Base-by-base conservation (phyloP, 257 asterid genomes). In the Verbascum thapsus region DNA sequence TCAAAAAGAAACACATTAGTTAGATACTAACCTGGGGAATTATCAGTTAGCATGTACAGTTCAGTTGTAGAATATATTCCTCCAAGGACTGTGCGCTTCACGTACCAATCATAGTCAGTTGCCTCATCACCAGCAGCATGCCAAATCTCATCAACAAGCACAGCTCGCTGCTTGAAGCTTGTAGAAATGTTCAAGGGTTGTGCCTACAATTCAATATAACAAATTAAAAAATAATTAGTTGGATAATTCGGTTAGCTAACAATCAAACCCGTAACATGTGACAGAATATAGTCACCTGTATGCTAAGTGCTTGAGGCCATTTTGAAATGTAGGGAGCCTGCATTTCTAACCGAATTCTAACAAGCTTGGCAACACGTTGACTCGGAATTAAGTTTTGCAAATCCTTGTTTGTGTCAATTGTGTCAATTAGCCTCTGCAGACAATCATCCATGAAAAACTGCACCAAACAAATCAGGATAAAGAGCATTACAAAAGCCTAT, bases 391-490 rank as follows among this genome's bases (percentile, higher is more conserved):
- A 52, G 70, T 56, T 71, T 71, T 78, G 75, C 60, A 85, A 78
- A 67, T 85, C 96, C 74, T 79, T 80, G 15, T 70, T 73, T 3
- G 80, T 75, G 66, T 92, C 97, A 73, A 85, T 74, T 23, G 80
- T 63, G 71, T 92, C 85, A 19, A 80, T 78, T 26, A 92, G 87
- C 72, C 78, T 87, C 79, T 87, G 91, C 80, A 92, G 84, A 77
- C 95, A 92, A 61, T 89, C 94, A 60, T 92, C 99, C 97, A 92
- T 92, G 85, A 89, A 92, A 79, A 72, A 89, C 99, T 92, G 86
- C 64, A 76, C 44, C 66, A 64, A 67, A 64, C 48, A 75, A 47
- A 66, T 32, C 20, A 64, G 49, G 19, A 69, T 48, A 66, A 48
- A 39, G 44, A 56, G 64, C 17, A 45, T 18, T 23, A 43, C 15